These are phyloP conservation scores for Dipodascus geniculatus DNA, from an alignment of 805 yeast genomes.

Conservation along the genomic window DNA sequence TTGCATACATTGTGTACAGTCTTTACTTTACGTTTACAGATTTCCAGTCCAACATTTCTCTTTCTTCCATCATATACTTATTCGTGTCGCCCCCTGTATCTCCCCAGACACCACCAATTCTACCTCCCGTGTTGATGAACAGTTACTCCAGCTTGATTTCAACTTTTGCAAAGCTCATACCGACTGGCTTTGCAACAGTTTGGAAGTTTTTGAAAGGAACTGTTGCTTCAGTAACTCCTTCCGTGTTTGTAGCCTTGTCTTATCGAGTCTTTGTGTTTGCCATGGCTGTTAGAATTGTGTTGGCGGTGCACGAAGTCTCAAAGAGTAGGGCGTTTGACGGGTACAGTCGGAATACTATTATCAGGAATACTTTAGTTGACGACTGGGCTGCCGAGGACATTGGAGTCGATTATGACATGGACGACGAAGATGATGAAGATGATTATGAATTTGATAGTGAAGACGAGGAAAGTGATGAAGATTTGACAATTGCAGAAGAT, in stretches of 20 bases:
- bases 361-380: too few relatives aligned
- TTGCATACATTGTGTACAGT: conserved; percentile 87
- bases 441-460: not conserved
- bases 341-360: conserved; percentile 8
- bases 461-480: not conserved
- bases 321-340: too few relatives aligned
- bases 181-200: conserved; percentile 30
- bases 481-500: not conserved
- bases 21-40: conserved; percentile 89
- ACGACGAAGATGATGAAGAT: not conserved
- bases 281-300: conserved; percentile 93
- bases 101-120: conserved; percentile 15
- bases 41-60: conserved; percentile 33
- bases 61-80: not conserved
- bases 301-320: conserved; percentile 38
- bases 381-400: not conserved
- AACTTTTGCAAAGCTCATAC: conserved; percentile 28
- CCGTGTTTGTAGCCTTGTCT: conserved; percentile 69
- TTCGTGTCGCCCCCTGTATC: not conserved
- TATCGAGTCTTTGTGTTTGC: conserved; percentile 75
- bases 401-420: not conserved
- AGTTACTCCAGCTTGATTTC: conserved; percentile 27
- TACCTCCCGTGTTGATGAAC: conserved; percentile 29
- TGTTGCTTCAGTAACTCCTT: conserved; percentile 57
- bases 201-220: conserved; percentile 37